phyloP scores from a whole-genome alignment of 805 yeast species.

The Lachancea meyersii region DNA sequence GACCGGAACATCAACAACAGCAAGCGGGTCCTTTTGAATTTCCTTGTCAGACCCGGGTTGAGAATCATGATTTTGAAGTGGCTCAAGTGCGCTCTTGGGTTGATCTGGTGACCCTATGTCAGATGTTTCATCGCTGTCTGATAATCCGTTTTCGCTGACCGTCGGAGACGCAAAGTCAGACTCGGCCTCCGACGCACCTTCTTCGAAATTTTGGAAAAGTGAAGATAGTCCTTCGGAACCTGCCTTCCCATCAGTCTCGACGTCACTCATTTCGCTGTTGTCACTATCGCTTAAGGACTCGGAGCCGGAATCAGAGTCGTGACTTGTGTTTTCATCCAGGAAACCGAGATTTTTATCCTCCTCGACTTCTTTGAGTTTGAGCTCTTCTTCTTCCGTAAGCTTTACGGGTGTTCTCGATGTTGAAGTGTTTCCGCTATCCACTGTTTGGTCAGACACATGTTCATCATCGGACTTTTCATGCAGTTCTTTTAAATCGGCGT shows the following conservation, averaged over 20 bases:
- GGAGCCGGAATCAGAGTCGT: constrained; percentile 10
- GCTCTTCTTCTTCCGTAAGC: constrained; percentile 10
- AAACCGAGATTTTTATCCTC: neutral
- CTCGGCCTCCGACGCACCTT: constrained; percentile 21
- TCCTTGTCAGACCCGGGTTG: neutral
- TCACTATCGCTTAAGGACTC: constrained; percentile 8
- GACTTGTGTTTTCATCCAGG: neutral
- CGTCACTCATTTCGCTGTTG: constrained; percentile 2
- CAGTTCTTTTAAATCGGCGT: constrained; percentile 27
- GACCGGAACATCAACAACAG: constrained; percentile 65
- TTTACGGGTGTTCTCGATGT: neutral
- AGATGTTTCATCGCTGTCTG: constrained; percentile 6
- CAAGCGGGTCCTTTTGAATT: constrained; percentile 21
- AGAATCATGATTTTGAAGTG: constrained; percentile 8
- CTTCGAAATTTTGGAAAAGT: constrained; percentile 22
- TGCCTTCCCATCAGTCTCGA: constrained; percentile 4
- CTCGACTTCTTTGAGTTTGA: constrained; percentile 4
- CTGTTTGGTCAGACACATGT: neutral
- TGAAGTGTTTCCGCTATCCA: neutral
- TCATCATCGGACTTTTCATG: neutral
- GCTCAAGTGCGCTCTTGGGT: constrained; percentile 4
- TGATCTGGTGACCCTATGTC: neutral
- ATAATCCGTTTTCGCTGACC: constrained; percentile 32
- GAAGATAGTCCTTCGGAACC: constrained; percentile 17
- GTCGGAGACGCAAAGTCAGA: constrained; percentile 18